Evolutionary conservation across 495 filamentous ascomycete species (phyloP), one percentile per base, ranked within the genome.

Genomic region (Aeminium ludgeri): DNA sequence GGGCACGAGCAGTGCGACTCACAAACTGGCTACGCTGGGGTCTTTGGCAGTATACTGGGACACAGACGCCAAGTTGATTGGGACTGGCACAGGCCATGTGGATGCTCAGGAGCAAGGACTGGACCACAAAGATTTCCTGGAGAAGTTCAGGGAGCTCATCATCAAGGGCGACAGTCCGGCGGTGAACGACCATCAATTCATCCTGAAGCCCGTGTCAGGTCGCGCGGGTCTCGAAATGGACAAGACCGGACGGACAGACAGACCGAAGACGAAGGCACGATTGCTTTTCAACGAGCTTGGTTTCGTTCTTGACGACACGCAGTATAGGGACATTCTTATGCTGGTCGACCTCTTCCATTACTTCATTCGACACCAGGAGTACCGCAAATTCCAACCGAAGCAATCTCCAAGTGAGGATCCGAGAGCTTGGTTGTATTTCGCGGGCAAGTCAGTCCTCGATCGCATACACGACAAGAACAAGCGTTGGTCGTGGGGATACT

Each of bases 271-370:
- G 63, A 95, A 94, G 62, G 82, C 89, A 13, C 77, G 75, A 17
- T 62, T 97, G 19, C 65, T 93, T 7, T 97, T 97, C 51, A 83
- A 97, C 51, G 89, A 97, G 55, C 82, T 97, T 20, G 86, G 91
- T 19, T 80, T 97, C 37, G 80, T 96, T 13, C 66, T 97, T 13
- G 89, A 97, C 55, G 86, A 96, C 46, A 75, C 95, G 45, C 89
- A 97, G 55, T 97, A 97, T 54, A 80, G 91, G 17, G 89, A 97
- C 65, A 82, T 76, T 1, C 62, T 97, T 42, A 96, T 96, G 91
- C 82, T 97, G 65, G 78, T 94, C 6, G 89, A 97, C 56, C 71
- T 95, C 4, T 96, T 97, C 65, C 89, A 97, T 59, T 96, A 87
- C 55, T 97, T 93, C 57, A 82, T 96, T 50, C 80, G 86, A 30